A percentile compares a stretch with the other conserved stretches of the same genome.
These are phyloP conservation scores for Hypoxylon sp. DNA, from an alignment of 2,329 filamentous ascomycete genomes.

Conservation along the genomic window DNA sequence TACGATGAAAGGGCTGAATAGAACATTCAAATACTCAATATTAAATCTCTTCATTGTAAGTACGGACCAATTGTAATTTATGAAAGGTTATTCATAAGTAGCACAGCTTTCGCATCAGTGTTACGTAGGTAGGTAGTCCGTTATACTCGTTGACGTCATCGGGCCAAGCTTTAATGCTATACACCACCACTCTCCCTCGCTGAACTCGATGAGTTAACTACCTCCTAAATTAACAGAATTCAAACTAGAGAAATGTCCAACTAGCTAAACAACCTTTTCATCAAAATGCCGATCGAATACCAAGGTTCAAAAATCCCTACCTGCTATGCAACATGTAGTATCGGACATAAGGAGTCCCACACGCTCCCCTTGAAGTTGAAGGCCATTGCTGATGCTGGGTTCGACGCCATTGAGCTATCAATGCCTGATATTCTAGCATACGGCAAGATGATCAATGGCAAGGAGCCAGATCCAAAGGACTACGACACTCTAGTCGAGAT, in stretches of 20 bases:
- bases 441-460: conserved; percentile 64
- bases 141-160: conserved; percentile 42
- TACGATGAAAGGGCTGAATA: neutral
- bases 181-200: neutral
- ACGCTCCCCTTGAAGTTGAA: conserved; percentile 72
- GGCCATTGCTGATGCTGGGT: conserved; percentile 75
- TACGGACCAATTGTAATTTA: neutral
- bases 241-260: neutral
- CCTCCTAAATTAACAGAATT: too few relatives aligned
- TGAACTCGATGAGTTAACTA: neutral
- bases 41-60: neutral
- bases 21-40: neutral
- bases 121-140: conserved; percentile 28
- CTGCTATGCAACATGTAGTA: conserved; percentile 54
- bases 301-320: conserved; percentile 47
- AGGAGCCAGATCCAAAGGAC: conserved; percentile 69
- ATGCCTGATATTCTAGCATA: conserved; percentile 80
- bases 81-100: neutral
- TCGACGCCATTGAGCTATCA: conserved; percentile 79
- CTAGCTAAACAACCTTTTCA: neutral
- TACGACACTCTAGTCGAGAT: conserved; percentile 71
- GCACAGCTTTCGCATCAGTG: conserved; percentile 25
- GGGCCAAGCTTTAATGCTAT: neutral
- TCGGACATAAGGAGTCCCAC: conserved; percentile 56
- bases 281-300: conserved; percentile 50